Evolutionary conservation across 2,329 filamentous ascomycete species (phyloP), one percentile per base, ranked within the genome.

Genomic region (Aspergillus ruber): DNA sequence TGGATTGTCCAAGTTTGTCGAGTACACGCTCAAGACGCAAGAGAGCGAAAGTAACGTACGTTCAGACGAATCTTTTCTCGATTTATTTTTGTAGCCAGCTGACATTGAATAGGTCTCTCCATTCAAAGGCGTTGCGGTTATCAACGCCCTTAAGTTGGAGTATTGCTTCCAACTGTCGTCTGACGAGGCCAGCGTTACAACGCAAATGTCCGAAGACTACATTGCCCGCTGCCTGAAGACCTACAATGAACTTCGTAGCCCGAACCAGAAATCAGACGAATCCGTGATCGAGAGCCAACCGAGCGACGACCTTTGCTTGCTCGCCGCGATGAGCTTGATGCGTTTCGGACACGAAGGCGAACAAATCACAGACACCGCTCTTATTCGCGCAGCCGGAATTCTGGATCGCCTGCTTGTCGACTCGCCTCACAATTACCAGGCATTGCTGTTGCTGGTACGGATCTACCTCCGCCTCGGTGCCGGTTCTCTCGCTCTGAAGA

Each of bases 401-500:
- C 50, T 74, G 25, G 69, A 73, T 44, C 61, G 62, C 45, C 59
- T 73, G 6, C 50, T 72, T 6, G 47, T 61, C 17, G 65, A 69
- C 48, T 75, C 71, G 13, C 70, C 70, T 10, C 72, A 75, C 50
- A 74, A 74, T 45, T 76, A 75, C 45, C 62, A 71, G 47, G 67
- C 70, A 6, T 60, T 73, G 4, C 58, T 76, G 23, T 61, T 74
- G 13, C 60, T 76, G 23, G 64, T 73, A 6, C 66, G 71, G 25
- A 63, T 74, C 21, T 74, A 73, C 47, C 57, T 71, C 20, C 61
- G 68, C 40, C 55, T 75, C 9, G 74, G 74, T 17, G 68, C 70
- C 23, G 67, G 71, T 6, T 74, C 72, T 23, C 62, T 73, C 15
- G 73, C 74, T n/a, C 57, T 76, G 52, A 67, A 63, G 36, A 66